These are phyloP conservation scores for Macadamia integrifolia DNA, from an alignment of 164 flowering plant genomes.

Conservation along the genomic window DNA sequence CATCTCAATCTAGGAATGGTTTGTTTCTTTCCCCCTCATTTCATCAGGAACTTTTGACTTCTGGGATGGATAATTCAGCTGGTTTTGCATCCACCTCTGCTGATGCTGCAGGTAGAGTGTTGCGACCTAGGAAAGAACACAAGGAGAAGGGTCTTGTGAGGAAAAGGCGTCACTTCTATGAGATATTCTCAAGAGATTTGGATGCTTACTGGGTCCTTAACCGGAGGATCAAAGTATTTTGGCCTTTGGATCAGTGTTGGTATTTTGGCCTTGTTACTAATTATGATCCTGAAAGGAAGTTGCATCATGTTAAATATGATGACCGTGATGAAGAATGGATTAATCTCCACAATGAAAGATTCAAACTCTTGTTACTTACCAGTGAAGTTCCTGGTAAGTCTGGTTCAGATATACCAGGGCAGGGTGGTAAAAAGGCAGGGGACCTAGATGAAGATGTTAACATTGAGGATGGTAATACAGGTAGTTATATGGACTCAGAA, in stretches of 20 bases:
- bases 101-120: constrained; percentile 52
- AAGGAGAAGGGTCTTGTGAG: constrained; percentile 41
- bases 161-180: constrained; percentile 86
- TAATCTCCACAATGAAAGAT: constrained; percentile 66
- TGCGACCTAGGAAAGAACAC: constrained; percentile 67
- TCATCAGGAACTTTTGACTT: constrained; percentile 18
- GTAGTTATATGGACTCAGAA: constrained; percentile 65
- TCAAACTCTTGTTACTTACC: constrained; percentile 76
- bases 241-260: constrained; percentile 98
- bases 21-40: constrained; percentile 24
- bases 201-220: constrained; percentile 79
- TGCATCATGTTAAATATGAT: constrained; percentile 93
- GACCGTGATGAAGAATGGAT: constrained; percentile 98
- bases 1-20: constrained; percentile 30
- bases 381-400: constrained; percentile 65
- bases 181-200: constrained; percentile 42
- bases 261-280: constrained; percentile 71
- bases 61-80: constrained; percentile 18
- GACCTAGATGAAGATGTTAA: constrained; percentile 19
- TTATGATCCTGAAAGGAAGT: constrained; percentile 57
- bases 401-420: constrained; percentile 20
- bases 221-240: constrained; percentile 72
- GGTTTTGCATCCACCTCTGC: constrained; percentile 35
- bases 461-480: constrained; percentile 33
- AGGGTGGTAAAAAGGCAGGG: constrained; percentile 18